Percentiles rank a stretch among this genome's conserved stretches.
phyloP scores from a whole-genome alignment of 139 green algal species.

The Chlorella sp. region DNA sequence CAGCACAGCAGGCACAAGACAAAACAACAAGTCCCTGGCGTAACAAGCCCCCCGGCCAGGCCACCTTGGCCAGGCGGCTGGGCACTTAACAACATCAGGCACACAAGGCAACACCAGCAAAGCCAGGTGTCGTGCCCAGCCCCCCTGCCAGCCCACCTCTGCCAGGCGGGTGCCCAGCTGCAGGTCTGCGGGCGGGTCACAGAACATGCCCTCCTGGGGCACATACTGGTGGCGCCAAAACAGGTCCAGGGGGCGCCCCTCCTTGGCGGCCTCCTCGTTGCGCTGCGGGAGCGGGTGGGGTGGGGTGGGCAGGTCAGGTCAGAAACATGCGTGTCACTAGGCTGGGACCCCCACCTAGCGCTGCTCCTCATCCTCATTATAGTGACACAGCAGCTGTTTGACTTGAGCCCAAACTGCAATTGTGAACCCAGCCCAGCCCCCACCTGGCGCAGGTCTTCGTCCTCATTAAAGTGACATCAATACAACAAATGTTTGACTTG shows the following conservation, averaged over 20 bases:
- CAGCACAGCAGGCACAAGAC: too few species aligned
- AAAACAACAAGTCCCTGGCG: too few species aligned
- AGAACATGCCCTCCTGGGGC: slow-evolving; percentile 89
- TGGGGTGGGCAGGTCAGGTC: not conserved
- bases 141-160: not conserved
- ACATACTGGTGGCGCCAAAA: slow-evolving; percentile 86
- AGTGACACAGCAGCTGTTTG: too few species aligned
- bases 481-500: too few species aligned
- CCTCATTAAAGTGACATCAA: slow-evolving; percentile 53
- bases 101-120: too few species aligned
- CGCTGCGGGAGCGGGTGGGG: not conserved
- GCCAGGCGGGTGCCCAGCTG: slow-evolving; percentile 28
- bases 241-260: slow-evolving; percentile 60
- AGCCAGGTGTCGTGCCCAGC: too few species aligned
- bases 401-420: too few species aligned
- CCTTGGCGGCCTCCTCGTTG: slow-evolving; percentile 49
- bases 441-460: slow-evolving; percentile 50
- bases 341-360: too few species aligned
- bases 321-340: not conserved
- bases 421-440: not conserved
- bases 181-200: slow-evolving; percentile 67
- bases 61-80: too few species aligned
- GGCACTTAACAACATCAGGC: too few species aligned
- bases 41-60: too few species aligned
- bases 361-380: too few species aligned